Evolutionary conservation across 495 filamentous ascomycete genomes (phyloP).

Genomic region (Hypomontagnella submonticulosa): DNA sequence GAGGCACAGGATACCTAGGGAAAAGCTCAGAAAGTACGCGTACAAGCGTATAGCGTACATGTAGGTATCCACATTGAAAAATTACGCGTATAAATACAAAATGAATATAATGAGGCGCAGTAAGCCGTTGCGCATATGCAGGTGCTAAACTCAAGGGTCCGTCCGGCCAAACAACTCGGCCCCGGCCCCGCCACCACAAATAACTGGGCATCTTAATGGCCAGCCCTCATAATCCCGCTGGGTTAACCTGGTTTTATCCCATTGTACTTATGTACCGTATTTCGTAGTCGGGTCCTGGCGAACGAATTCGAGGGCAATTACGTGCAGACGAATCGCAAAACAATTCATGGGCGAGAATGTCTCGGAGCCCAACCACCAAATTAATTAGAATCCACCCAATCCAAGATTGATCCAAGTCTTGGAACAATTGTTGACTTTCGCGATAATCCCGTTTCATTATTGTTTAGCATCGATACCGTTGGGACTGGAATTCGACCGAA

Average conservation of each 20-base stretch:
- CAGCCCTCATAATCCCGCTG: constrained; percentile 5
- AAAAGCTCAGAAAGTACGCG: constrained; percentile 14
- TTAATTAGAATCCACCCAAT: constrained; percentile 9
- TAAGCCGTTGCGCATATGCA: not conserved
- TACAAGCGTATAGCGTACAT: not conserved
- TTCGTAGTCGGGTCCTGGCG: constrained; percentile 7
- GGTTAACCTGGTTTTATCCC: too few relatives aligned
- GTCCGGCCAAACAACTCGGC: constrained; percentile 13
- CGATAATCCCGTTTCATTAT: constrained; percentile 2
- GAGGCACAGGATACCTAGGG: constrained; percentile 3
- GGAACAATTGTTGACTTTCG: too few relatives aligned
- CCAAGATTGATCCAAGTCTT: too few relatives aligned
- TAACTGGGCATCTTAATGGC: constrained; percentile 39
- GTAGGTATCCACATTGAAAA: constrained; percentile 28
- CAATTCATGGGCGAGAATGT: not conserved
- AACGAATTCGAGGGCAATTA: constrained; percentile 11
- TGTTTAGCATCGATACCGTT: constrained; percentile 2
- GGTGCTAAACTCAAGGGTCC: constrained; percentile 13
- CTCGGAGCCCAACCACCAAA: constrained; percentile 22
- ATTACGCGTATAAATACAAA: constrained; percentile 21
- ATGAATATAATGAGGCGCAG: constrained; percentile 33
- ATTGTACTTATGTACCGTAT: not conserved
- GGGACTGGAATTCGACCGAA: too few relatives aligned
- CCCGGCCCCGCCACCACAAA: constrained; percentile 38
- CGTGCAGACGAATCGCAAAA: not conserved